phyloP scores from a whole-genome alignment of 78 protist genomes.

The Diacronema lutheri region DNA sequence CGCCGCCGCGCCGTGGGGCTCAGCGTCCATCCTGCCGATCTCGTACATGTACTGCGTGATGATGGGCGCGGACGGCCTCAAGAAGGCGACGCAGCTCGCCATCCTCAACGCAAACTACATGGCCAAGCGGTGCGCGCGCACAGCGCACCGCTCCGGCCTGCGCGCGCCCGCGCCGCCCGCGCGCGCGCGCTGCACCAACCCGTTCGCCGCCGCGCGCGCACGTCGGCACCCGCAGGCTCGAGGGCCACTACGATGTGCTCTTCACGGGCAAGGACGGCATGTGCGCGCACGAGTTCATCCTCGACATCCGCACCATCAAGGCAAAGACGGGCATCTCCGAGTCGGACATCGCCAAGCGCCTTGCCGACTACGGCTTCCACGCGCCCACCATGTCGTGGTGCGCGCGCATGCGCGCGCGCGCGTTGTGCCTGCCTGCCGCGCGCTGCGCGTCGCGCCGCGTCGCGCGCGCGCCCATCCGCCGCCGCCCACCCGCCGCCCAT shows the following conservation, averaged over 20 bases:
- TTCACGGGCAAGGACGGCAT: slow-evolving; percentile 62
- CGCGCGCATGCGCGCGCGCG: too few species aligned
- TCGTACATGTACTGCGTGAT: slow-evolving; percentile 83
- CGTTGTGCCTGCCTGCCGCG: too few species aligned
- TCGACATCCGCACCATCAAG: slow-evolving; percentile 80
- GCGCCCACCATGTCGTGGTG: slow-evolving; percentile 79
- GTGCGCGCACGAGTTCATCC: slow-evolving; percentile 83
- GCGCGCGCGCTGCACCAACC: too few species aligned
- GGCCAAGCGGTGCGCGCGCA: slow-evolving; percentile 59
- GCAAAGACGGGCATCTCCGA: slow-evolving; percentile 76
- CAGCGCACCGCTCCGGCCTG: too few species aligned
- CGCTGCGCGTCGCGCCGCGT: too few species aligned
- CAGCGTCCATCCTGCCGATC: slow-evolving; percentile 87
- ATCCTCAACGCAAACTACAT: slow-evolving; percentile 97
- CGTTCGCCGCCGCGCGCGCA: too few species aligned
- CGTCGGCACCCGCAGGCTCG: background rate
- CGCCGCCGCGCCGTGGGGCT: slow-evolving; percentile 89
- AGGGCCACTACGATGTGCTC: slow-evolving; percentile 21
- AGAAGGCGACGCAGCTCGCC: slow-evolving; percentile 80
- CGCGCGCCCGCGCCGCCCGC: too few species aligned
- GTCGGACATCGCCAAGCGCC: slow-evolving; percentile 96
- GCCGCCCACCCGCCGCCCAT: too few species aligned
- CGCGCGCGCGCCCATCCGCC: too few species aligned
- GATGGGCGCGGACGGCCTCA: slow-evolving; percentile 86
- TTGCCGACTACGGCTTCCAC: slow-evolving; percentile 63